A percentile compares a stretch with the other conserved stretches of the same genome.
Evolutionary conservation across 768 basidiomycete species (phyloP).

Genomic region (Chiua virens): DNA sequence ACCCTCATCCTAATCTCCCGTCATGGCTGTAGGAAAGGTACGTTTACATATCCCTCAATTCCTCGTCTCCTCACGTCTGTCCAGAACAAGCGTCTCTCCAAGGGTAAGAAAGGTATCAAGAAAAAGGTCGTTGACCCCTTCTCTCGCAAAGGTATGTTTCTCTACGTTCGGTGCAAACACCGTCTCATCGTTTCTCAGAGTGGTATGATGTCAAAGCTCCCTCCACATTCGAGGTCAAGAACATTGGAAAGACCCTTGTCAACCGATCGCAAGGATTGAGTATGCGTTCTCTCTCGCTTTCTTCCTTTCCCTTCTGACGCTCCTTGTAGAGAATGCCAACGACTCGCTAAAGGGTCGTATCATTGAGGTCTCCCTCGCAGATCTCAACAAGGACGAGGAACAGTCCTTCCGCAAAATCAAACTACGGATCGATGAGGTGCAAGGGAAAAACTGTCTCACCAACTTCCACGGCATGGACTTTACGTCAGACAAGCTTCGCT

Average conservation of each 20-base stretch:
- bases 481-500: conserved; percentile 99
- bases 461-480: conserved; percentile 99
- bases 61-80: conserved; percentile 1
- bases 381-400: conserved; percentile 99
- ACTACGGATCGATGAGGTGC: conserved; percentile 92
- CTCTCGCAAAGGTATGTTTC: conserved; percentile 87
- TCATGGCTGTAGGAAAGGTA: conserved; percentile 91
- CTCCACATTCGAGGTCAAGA: conserved; percentile 93
- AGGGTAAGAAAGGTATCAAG: conserved; percentile 99
- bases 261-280: conserved; percentile 98
- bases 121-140: conserved; percentile 99
- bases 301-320: conserved; percentile 13
- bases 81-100: conserved; percentile 96
- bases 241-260: conserved; percentile 97
- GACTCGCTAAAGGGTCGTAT: conserved; percentile 98
- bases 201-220: conserved; percentile 99
- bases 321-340: conserved; percentile 85
- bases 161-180: neutral
- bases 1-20: conserved; percentile 42
- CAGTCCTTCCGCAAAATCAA: conserved; percentile 99
- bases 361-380: conserved; percentile 92
- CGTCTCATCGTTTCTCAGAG: conserved; percentile 48
- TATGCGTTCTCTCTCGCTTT: conserved; percentile 44
- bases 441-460: conserved; percentile 99
- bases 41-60: conserved; percentile 17